Conservation (phyloP, 805 yeast genomes). For the Candida vartiovaarae region DNA sequence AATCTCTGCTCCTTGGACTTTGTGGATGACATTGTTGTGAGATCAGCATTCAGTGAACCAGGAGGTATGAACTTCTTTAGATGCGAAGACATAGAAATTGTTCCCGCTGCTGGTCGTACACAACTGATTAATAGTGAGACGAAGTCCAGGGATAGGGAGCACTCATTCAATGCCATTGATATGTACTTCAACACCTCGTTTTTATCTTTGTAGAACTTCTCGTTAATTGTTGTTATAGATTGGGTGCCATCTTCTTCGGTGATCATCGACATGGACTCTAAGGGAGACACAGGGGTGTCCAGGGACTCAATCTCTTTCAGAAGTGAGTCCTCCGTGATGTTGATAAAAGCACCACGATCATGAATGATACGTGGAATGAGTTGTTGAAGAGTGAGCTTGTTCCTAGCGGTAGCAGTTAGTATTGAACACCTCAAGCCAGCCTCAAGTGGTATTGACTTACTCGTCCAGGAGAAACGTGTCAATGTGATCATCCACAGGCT, state of each 20-base stretch:
- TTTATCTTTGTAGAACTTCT: constrained; percentile 42
- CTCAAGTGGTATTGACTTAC: constrained; percentile 6
- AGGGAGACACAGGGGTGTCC: constrained; percentile 5
- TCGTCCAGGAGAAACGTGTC: constrained; percentile 21
- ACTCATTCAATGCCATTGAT: constrained; percentile 74
- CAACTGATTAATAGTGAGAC: constrained; percentile 77
- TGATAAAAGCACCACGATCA: constrained; percentile 50
- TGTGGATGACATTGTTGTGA: constrained; percentile 17
- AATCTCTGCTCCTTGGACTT: constrained; percentile 18
- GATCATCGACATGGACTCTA: constrained; percentile 10
- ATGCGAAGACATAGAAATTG: constrained; percentile 83
- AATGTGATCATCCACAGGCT: constrained; percentile 19
- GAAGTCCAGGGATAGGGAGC: constrained; percentile 81
- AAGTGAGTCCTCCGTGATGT: constrained; percentile 47
- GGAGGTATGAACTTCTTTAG: constrained; percentile 65
- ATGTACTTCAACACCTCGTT: constrained; percentile 46
- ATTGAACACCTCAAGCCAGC: background rate
- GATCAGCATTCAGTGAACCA: constrained; percentile 57
- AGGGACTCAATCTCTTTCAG: constrained; percentile 12
- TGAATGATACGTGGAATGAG: constrained; percentile 51
- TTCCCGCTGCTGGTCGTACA: constrained; percentile 78
- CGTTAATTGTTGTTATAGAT: constrained; percentile 14
- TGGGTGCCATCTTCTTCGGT: constrained; percentile 14
- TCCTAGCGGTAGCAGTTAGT: constrained; percentile 7
- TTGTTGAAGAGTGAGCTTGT: constrained; percentile 40